These are phyloP conservation scores for Camellia lanceoleosa DNA, from an alignment of 148 eudicot genomes.

Conservation along the genomic window DNA sequence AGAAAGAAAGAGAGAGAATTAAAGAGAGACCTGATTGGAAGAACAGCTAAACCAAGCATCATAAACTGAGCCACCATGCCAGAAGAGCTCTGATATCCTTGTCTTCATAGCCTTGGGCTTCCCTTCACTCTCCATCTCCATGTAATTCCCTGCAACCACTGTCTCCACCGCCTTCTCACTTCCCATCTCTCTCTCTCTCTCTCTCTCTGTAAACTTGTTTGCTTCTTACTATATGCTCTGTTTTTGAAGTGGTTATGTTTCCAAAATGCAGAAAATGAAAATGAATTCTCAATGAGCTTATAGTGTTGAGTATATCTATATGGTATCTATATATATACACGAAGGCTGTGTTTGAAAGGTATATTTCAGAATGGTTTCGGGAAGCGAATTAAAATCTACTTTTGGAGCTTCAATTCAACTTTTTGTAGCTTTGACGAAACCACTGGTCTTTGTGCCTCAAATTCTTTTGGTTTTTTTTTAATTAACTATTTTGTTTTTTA, in stretches of 20 bases:
- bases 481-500: conserved; percentile 27
- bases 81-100: conserved; percentile 57
- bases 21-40: conserved; percentile 68
- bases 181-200: conserved; percentile 21
- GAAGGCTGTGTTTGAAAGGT: conserved; percentile 22
- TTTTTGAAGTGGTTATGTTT: not conserved
- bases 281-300: not conserved
- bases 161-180: conserved; percentile 60
- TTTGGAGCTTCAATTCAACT: conserved; percentile 13
- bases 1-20: not conserved
- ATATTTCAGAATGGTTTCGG: conserved; percentile 3
- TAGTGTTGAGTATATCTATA: not conserved
- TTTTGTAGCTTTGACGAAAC: conserved; percentile 14
- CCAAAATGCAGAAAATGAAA: not conserved
- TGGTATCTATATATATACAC: not conserved
- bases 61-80: conserved; percentile 96
- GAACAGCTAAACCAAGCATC: conserved; percentile 99
- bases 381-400: conserved; percentile 18
- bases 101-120: conserved; percentile 46
- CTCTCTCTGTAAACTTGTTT: not conserved
- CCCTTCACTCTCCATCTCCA: conserved; percentile 77
- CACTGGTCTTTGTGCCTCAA: conserved; percentile 16
- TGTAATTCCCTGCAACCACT: conserved; percentile 65
- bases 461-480: conserved; percentile 11
- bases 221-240: not conserved